phyloP scores from a whole-genome alignment of 1,284 basidiomycete genomes.

The Fomitiporia mediterranea region DNA sequence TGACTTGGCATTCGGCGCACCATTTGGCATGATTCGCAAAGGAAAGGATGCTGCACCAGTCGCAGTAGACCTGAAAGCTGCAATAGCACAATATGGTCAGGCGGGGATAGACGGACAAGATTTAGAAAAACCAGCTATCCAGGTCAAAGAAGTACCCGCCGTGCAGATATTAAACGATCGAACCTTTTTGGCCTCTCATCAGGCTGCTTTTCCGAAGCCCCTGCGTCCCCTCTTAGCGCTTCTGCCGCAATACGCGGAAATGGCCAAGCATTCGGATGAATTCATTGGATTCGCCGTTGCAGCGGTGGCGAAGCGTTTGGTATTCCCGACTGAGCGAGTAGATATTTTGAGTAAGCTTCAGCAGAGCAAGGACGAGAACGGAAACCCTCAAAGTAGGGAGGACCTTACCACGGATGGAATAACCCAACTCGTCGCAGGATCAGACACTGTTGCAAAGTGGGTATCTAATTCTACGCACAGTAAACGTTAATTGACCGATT shows the following conservation, averaged over 20 bases:
- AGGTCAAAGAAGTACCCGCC: conserved; percentile 73
- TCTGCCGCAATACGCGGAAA: conserved; percentile 70
- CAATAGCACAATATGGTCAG: no score
- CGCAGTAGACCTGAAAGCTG: no score
- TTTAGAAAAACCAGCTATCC: no score
- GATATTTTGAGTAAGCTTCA: conserved; percentile 17
- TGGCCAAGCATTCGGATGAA: conserved; percentile 12
- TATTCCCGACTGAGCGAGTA: conserved; percentile 11
- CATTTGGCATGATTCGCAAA: no score
- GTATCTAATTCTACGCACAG: no score
- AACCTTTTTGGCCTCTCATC: conserved; percentile 80
- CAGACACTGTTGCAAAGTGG: conserved; percentile 78
- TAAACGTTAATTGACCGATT: no score
- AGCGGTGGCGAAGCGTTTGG: conserved; percentile 32
- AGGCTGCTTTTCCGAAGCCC: conserved; percentile 52
- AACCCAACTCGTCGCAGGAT: conserved; percentile 47
- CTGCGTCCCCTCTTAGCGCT: conserved; percentile 63
- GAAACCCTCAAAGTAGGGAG: conserved; percentile 40
- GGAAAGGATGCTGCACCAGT: no score
- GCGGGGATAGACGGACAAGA: no score
- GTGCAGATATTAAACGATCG: conserved; percentile 86
- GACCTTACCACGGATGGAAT: conserved; percentile 48
- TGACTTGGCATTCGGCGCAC: no score
- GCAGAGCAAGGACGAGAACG: conserved; percentile 42
- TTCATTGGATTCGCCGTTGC: conserved; percentile 75